A percentile compares a stretch with the other conserved stretches of the same genome.
Evolutionary conservation across 345 rosid species (phyloP).

Genomic region (Ceriops decandra): DNA sequence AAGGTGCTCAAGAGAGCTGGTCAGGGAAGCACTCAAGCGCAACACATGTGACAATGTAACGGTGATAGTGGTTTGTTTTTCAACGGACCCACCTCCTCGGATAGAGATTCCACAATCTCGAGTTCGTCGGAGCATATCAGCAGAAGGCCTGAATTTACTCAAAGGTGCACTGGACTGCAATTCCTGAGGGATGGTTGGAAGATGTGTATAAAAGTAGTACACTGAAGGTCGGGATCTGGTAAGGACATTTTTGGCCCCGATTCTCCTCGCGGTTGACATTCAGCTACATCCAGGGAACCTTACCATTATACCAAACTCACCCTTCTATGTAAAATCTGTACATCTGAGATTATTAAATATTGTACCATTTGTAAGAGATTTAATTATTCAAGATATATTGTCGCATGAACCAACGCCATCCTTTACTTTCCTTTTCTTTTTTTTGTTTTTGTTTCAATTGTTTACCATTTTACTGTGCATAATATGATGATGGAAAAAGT

Average conservation of each 20-base stretch:
- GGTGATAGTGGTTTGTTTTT: constrained; percentile 76
- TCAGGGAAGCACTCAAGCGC: constrained; percentile 76
- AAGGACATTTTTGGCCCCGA: constrained; percentile 12
- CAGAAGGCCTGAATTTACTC: constrained; percentile 79
- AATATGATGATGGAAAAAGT: constrained; percentile 5
- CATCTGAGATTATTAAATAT: constrained; percentile 25
- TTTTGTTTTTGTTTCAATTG: too few relatives aligned
- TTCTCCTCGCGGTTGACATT: constrained; percentile 10
- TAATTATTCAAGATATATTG: constrained; percentile 16
- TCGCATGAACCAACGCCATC: neutral
- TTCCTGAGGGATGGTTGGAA: constrained; percentile 27
- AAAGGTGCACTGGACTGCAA: constrained; percentile 76
- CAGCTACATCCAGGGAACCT: constrained; percentile 16
- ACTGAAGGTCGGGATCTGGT: constrained; percentile 2
- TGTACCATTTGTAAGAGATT: constrained; percentile 27
- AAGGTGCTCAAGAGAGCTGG: constrained; percentile 89
- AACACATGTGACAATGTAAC: constrained; percentile 83
- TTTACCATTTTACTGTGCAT: constrained; percentile 25
- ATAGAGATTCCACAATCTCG: constrained; percentile 64
- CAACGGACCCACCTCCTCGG: constrained; percentile 75
- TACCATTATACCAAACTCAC: constrained; percentile 16
- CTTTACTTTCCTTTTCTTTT: neutral
- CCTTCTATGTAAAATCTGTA: constrained; percentile 28
- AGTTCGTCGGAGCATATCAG: constrained; percentile 78
- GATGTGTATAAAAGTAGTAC: constrained; percentile 6